Base-by-base conservation (phyloP, 441 rosid species). In the Viola pubescens region DNA sequence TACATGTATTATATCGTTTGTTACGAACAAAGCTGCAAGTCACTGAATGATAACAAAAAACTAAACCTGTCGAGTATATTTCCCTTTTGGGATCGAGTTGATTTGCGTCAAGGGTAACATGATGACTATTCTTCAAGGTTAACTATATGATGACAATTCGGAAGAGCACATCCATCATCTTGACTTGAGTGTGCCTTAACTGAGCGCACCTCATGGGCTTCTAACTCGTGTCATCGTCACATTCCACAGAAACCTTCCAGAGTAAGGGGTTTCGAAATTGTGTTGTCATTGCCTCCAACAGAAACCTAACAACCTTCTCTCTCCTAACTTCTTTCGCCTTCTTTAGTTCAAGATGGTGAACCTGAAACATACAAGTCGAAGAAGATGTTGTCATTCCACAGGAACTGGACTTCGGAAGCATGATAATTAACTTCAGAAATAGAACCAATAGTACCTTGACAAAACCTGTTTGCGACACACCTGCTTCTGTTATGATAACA, bases 311-410 rank as follows among this genome's bases (percentile, higher is more conserved):
- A 63, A 92, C 84, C 42, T 70, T 55, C 49, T 83, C 85, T 73
- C 85, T 87, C 70, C 74, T 58, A 34, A 92, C 87, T 56, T 79
- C 87, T 80, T 86, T 92, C 77, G 80, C 90, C 74, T 66, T 87
- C 78, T 89, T 92, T 58, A 76, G 75, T 64, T 87, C 98, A 52
- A 89, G 82, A 69, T 89, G 91, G 4, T 94, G 86, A 60, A 89
- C 92, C 98, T 89, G 75, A 9, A 65, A 45, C 7, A 45, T 56
- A 41, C 58, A 48, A 48, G 70, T 40, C 48, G 46, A 43, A 19
- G 39, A 61, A 6, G 11, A 10, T 41, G 11, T 2, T 7, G 43
- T 42, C 14, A 11, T 0, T 26, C 34, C 37, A 37, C n/a, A 4
- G 48, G 8, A 14, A 34, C 40, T 38, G 52, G 5, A 19, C 4